Conservation (phyloP, 176 grass and related monocot species). For the Musa schizocarpa region DNA sequence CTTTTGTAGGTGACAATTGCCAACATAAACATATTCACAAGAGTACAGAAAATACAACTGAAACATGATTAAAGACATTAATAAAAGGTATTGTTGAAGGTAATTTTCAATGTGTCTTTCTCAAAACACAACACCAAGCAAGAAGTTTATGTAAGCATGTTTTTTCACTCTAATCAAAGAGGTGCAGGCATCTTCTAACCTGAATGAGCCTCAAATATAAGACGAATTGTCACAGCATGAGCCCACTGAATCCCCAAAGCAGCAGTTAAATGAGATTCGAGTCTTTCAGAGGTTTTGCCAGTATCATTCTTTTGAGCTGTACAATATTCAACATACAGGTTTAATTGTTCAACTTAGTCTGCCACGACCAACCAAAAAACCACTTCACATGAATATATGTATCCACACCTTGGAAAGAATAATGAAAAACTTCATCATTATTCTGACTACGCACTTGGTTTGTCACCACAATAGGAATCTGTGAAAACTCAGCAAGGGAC, state of each 20-base stretch:
- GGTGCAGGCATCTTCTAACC: slow-evolving; percentile 27
- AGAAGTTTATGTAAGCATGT: neutral
- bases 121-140: neutral
- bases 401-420: slow-evolving; percentile 73
- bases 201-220: slow-evolving; percentile 94
- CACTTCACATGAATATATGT: slow-evolving; percentile 5
- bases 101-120: neutral
- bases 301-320: slow-evolving; percentile 39
- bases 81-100: neutral
- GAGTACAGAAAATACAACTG: neutral
- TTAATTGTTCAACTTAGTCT: neutral
- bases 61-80: neutral
- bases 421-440: slow-evolving; percentile 59
- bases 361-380: slow-evolving; percentile 1
- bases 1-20: neutral
- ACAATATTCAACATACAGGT: slow-evolving; percentile 22
- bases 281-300: slow-evolving; percentile 25
- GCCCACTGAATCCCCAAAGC: slow-evolving; percentile 89
- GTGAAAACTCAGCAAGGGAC: slow-evolving; percentile 79
- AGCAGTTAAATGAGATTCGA: slow-evolving; percentile 83
- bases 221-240: slow-evolving; percentile 76
- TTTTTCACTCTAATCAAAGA: no score
- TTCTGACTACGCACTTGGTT: slow-evolving; percentile 91
- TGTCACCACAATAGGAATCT: slow-evolving; percentile 81
- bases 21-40: neutral